phyloP scores from a whole-genome alignment of 768 basidiomycete genomes.

The Suillus alpinus region DNA sequence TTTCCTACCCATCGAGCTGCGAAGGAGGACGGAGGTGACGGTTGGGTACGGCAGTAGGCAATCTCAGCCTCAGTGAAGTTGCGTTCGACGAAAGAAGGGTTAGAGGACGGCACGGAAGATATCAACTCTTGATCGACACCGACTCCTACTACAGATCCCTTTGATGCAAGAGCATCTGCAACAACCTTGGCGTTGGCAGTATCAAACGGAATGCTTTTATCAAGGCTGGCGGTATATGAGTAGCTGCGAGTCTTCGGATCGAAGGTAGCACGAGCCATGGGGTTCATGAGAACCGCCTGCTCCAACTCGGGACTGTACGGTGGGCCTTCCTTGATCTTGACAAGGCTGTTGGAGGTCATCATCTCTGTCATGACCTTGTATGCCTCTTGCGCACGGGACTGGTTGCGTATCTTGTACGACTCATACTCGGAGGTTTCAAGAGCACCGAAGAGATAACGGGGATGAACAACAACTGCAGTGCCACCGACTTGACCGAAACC shows the following conservation, averaged over 20 bases:
- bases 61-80: slow-evolving; percentile 94
- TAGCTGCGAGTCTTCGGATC: slow-evolving; percentile 86
- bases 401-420: slow-evolving; percentile 71
- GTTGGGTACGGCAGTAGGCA: slow-evolving; percentile 82
- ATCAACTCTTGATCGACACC: slow-evolving; percentile 95
- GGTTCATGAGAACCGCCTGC: slow-evolving; percentile 84
- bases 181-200: slow-evolving; percentile 66
- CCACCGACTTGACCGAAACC: slow-evolving; percentile 99
- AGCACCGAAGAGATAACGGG: slow-evolving; percentile 85
- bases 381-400: slow-evolving; percentile 60
- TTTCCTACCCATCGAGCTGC: slow-evolving; percentile 98
- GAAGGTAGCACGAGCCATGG: slow-evolving; percentile 79
- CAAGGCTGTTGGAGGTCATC: slow-evolving; percentile 91
- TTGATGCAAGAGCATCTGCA: slow-evolving; percentile 37
- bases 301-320: slow-evolving; percentile 89
- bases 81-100: slow-evolving; percentile 80
- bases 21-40: slow-evolving; percentile 85
- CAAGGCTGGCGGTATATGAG: slow-evolving; percentile 67
- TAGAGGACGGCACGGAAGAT: slow-evolving; percentile 85
- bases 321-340: slow-evolving; percentile 92
- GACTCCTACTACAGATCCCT: slow-evolving; percentile 63
- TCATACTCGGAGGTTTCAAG: slow-evolving; percentile 77
- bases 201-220: slow-evolving; percentile 52
- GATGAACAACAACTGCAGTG: slow-evolving; percentile 82
- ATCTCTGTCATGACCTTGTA: slow-evolving; percentile 95